Conservation (phyloP, 441 rosid genomes). For the Arabidopsis hybrid region DNA sequence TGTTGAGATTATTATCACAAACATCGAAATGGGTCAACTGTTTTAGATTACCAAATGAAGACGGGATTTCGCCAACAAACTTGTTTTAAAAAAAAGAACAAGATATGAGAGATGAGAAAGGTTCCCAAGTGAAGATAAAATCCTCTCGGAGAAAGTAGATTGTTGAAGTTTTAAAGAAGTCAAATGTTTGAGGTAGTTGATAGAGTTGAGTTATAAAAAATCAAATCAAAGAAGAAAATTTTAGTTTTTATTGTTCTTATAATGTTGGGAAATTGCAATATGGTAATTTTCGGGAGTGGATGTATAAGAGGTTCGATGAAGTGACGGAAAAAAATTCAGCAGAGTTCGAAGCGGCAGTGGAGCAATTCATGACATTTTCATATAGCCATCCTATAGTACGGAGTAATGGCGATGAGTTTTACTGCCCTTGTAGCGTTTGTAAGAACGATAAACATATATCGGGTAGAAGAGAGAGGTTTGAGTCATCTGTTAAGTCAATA, state of each 20-base stretch:
- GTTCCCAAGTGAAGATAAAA: neutral
- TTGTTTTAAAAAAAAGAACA: neutral
- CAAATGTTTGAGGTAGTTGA: neutral
- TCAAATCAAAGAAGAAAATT: too few species aligned
- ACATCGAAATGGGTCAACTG: neutral
- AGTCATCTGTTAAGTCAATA: neutral
- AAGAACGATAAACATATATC: neutral
- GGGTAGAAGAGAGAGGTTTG: neutral
- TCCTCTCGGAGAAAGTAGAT: neutral
- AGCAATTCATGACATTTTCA: neutral
- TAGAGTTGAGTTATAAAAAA: too few species aligned
- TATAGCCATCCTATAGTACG: neutral
- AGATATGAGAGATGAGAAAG: neutral
- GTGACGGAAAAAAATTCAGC: neutral
- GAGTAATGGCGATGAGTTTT: neutral
- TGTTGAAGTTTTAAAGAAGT: neutral
- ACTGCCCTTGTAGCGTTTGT: neutral
- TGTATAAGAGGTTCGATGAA: neutral
- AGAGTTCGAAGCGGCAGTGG: neutral
- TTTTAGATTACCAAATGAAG: neutral
- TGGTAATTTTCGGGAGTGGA: neutral
- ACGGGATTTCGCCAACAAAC: neutral
- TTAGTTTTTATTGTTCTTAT: too few species aligned
- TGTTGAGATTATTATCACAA: neutral
- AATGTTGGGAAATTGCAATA: too few species aligned